Base-by-base conservation (phyloP, 106 monocot species). In the Platanthera guangdongensis region DNA sequence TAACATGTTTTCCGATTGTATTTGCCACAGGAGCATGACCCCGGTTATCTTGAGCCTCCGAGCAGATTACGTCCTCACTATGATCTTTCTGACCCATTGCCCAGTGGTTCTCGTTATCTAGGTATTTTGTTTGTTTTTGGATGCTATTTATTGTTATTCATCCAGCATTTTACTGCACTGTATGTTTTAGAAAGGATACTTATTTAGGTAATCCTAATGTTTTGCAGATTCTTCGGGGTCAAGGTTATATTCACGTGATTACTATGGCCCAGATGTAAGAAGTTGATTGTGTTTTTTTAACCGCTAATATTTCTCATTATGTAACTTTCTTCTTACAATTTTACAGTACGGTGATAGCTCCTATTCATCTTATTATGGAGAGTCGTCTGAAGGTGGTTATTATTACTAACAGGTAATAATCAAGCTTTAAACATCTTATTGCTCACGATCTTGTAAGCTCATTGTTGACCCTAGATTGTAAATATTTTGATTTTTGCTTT, bases 241-340 rank as follows among this genome's bases (percentile, higher is more conserved):
- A 83, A 81, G 72, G 47, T 50, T 79, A 14, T 89, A 88, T 87
- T 78, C 83, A 75, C 84, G 50, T 57, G 88, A 92, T 71, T 85
- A 87, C 60, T 92, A 85, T 83, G 83, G 81, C 67, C 73, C 88
- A 71, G 88, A 86, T 79, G 92, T 92, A 87, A 87, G 92, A 78
- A 30, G 28, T 68, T 60, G 16, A 65, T 76, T 54, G 25, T 51
- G 30, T 46, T 60, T 57, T 49, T 30, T 45, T 47, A 39, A 39
- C 21, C 22, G 19, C 72, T 19, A 22, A 8, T 71, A 16, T 72
- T 48, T 47, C 45, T n/a, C 9, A 32, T 16, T 64, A 32, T 64
- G 1, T n/a, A 75, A 4, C 46, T 47, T 75, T 13, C 54, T 59
- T 72, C 45, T 10, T 81, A 45, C 69, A 8, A 48, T 8, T 63